These are phyloP conservation scores for Penicillium griseofulvum DNA, from an alignment of 2,329 filamentous ascomycete genomes.

Conservation along the genomic window DNA sequence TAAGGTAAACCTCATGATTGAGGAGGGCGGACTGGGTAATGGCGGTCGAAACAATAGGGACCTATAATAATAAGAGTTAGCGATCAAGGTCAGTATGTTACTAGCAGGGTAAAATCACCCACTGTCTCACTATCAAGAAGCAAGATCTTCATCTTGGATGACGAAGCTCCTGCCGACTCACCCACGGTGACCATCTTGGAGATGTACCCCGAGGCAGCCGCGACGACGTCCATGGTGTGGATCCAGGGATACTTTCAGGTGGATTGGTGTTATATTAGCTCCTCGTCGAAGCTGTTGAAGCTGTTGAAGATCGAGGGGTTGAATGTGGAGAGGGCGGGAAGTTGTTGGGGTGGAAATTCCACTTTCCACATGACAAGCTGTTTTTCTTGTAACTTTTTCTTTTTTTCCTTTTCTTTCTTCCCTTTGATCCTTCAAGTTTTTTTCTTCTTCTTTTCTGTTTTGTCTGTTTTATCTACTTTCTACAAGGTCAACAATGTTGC, in stretches of 20 bases:
- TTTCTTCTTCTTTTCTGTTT: conserved; percentile 5
- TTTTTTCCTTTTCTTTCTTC: neutral
- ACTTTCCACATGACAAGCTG: conserved; percentile 16
- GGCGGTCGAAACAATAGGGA: conserved; percentile 89
- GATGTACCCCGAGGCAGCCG: conserved; percentile 91
- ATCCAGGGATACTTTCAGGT: neutral
- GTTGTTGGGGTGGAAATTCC: conserved; percentile 7
- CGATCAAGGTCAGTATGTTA: conserved; percentile 7
- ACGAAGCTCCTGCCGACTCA: conserved; percentile 62
- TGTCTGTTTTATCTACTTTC: conserved; percentile 7
- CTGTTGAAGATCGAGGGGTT: conserved; percentile 4
- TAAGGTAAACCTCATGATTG: conserved; percentile 96
- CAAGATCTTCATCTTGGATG: conserved; percentile 97
- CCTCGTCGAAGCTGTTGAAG: neutral
- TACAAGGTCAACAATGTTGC: conserved; percentile 52
- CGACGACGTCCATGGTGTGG: conserved; percentile 83
- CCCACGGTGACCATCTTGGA: conserved; percentile 89
- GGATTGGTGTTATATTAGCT: neutral
- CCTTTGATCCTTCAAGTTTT: conserved; percentile 8
- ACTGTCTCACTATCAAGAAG: conserved; percentile 89
- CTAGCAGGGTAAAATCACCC: conserved; percentile 46
- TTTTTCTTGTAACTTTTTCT: neutral
- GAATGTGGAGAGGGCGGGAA: conserved; percentile 10
- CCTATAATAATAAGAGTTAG: conserved; percentile 45
- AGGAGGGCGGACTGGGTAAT: conserved; percentile 93